Evolutionary conservation across 306 rosid species (phyloP), one percentile per base, ranked within the genome.

Genomic region (Astragalus membranaceus): DNA sequence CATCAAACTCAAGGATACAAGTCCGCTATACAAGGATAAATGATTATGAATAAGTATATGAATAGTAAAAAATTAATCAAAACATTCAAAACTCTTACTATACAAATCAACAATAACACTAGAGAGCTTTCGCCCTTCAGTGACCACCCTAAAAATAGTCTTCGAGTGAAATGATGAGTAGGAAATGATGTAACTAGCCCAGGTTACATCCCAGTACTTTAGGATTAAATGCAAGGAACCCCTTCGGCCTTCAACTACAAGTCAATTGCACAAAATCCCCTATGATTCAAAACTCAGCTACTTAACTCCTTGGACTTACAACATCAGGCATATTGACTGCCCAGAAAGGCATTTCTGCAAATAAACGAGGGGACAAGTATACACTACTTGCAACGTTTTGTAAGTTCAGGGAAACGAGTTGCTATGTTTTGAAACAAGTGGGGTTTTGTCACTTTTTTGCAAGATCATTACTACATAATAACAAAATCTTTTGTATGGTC

Each of bases 1-100:
- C 89, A 57, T 85, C 89, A 12, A 85, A 85, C 81, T 82, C 89
- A 79, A 85, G 17, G 49, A 62, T 39, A 53, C 89, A 82, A 14
- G 87, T 69, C 56, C 16, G 46, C 83, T 85, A 68, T 52, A 67
- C 37, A 77, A 66, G 35, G 46, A 81, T 7, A 72, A 3, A 68
- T 57, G 10, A 72, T 59, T 23, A 51, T 35, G 55, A 42, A 15
- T 26, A 58, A 35, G 14, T 17, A 49, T 44, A 55, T 46, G 29
- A 69, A 50, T 23, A 1, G 15, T 72, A 20, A 60, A 42, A 12
- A 68, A 48, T 17, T 33, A 61, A 81, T 48, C 55, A 61, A 13
- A 39, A 56, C 14, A 52, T 59, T 71, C 48, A 47, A 61, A 56
- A 78, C 67, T 42, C 33, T 48, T 26, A 55, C 17, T 26, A 63